Percentiles rank a stretch among this genome's conserved stretches.
These are phyloP conservation scores for Penicillium odoratum DNA, from an alignment of 495 filamentous ascomycete species.

Conservation along the genomic window DNA sequence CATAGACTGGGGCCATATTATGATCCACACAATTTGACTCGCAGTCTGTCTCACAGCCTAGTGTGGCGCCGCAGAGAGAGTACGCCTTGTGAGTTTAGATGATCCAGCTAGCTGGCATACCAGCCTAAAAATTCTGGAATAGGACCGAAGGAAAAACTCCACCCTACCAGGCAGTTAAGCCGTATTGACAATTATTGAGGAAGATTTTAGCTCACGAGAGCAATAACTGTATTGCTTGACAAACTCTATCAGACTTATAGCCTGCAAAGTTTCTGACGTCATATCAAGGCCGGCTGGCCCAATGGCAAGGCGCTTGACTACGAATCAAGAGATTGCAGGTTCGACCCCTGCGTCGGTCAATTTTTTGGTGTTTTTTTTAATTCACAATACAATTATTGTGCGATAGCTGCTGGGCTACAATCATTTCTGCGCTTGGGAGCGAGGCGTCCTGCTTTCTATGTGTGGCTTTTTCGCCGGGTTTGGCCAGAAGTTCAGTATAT, in stretches of 20 bases:
- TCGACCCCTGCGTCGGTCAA: constrained; percentile 43
- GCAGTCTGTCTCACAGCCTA: constrained; percentile 12
- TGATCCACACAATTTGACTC: constrained; percentile 9
- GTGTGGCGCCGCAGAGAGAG: constrained; percentile 3
- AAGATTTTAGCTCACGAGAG: no score
- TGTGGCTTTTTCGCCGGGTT: no score
- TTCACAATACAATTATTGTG: no score
- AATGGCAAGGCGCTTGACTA: constrained; percentile 75
- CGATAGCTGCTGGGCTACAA: no score
- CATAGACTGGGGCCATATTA: not conserved
- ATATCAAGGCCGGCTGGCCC: constrained; percentile 49
- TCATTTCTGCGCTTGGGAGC: no score
- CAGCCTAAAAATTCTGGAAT: constrained; percentile 15
- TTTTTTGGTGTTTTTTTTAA: constrained; percentile 20
- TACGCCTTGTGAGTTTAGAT: constrained; percentile 3
- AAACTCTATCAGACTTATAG: no score
- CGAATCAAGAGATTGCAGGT: constrained; percentile 63
- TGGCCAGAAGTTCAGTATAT: no score
- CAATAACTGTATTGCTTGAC: no score
- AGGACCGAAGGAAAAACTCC: constrained; percentile 4
- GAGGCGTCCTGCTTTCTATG: no score
- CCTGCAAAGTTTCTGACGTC: no score
- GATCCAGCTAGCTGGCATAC: constrained; percentile 13
- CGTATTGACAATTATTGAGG: no score
- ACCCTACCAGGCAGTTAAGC: no score